These are phyloP conservation scores for Ambrosia hybrid DNA, from an alignment of 140 eudicot species.

Conservation along the genomic window DNA sequence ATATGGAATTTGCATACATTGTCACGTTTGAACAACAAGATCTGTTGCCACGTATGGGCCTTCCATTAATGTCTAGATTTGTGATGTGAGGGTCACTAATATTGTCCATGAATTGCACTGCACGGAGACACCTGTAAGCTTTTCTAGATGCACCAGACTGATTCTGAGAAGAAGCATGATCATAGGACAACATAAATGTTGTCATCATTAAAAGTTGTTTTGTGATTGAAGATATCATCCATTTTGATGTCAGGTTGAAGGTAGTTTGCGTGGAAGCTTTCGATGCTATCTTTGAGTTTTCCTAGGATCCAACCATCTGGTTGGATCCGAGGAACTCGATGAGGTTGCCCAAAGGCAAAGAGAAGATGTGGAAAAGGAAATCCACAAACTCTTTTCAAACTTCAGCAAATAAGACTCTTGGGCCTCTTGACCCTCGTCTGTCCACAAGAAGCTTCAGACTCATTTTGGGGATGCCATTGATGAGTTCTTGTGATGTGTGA, in stretches of 20 bases:
- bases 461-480: constrained; percentile 11
- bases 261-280: constrained; percentile 10
- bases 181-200: background rate
- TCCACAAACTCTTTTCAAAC: constrained; percentile 21
- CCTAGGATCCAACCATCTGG: constrained; percentile 23
- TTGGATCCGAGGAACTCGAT: background rate
- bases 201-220: background rate
- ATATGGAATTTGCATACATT: background rate
- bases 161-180: background rate
- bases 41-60: no score
- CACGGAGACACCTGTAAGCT: background rate
- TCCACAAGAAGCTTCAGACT: constrained; percentile 19
- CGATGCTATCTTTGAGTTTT: constrained; percentile 21
- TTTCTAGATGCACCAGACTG: background rate
- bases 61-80: no score
- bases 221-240: background rate
- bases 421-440: background rate
- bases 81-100: no score
- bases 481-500: background rate
- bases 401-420: constrained; percentile 18
- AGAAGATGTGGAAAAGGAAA: constrained; percentile 15
- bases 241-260: constrained; percentile 6
- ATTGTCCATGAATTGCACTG: no score
- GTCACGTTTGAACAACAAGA: background rate
- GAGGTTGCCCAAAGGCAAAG: constrained; percentile 17